Evolutionary conservation across 169 alveolate genomes (phyloP), one percentile per base, ranked within the genome.

Genomic region (Eimeria sp.): DNA sequence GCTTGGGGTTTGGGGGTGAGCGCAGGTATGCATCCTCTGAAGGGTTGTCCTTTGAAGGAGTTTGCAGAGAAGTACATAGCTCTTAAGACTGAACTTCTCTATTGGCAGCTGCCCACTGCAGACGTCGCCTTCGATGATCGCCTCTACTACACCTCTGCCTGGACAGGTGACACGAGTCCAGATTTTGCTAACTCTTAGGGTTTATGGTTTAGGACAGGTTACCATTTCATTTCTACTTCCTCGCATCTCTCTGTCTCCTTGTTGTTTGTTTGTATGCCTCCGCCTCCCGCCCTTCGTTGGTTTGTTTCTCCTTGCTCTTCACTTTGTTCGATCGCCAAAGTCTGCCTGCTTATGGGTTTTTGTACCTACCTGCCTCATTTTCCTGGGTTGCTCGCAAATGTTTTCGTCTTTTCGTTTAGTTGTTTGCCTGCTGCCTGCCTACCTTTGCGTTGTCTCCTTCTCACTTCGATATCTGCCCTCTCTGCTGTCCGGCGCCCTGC

Each of bases 31-130:
- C 80, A 90, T 51, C 95, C 95, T 11, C 80, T 90, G 40, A n/a
- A 45, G 45, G 78, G 75, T 10, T 57, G 84, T 11, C 95, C 90
- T 47, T 27, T 90, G 89, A 22, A 40, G 63, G 90, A 75, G 34
- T 90, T 90, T 58, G 89, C 89, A 9, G 86, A 73, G 49, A 90
- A 90, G 67, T 90, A 90, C 80, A 90, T 90, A 49, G 95, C 95
- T 22, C 82, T 90, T 18, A 90, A 90, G 54, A 25, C 89, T 14
- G 95, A 90, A 75, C 57, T 90, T 18, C 89, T 80, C 6, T 90
- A 34, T 49, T 90, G 95, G 95, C 95, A 90, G 80, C 54, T 90
- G 47, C 95, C 95, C 2, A 73, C 86, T 30, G 67, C 58, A 18
- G 95, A 90, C n/a, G 88, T 90, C 20, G 89, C 95, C 45, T 90